A percentile compares a stretch with the other conserved stretches of the same genome.
Conservation (phyloP, 75 land plant species). For the Azolla pinnata region DNA sequence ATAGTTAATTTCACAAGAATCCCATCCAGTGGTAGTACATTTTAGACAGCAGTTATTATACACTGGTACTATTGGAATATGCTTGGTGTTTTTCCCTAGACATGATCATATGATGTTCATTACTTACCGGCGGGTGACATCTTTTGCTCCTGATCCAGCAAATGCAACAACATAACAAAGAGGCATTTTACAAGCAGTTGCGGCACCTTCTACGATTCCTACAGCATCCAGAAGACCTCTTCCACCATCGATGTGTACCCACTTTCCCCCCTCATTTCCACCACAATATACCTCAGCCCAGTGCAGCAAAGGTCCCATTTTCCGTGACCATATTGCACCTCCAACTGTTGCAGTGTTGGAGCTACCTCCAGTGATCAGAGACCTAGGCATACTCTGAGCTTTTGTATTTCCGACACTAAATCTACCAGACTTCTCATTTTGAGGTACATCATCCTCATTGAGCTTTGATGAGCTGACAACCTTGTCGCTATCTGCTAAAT, state of each 20-base stretch:
- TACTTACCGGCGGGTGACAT: conserved; percentile 84
- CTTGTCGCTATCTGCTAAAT: too few relatives aligned
- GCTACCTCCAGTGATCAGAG: background rate
- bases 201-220: conserved; percentile 62
- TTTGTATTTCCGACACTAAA: background rate
- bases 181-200: conserved; percentile 51
- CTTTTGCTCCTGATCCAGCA: conserved; percentile 90
- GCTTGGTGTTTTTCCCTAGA: too few relatives aligned
- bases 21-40: too few relatives aligned
- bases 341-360: conserved; percentile 1
- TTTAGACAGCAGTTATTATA: too few relatives aligned
- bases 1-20: too few relatives aligned
- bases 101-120: background rate
- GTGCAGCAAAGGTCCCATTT: conserved; percentile 57
- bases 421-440: conserved; percentile 13
- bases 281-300: conserved; percentile 97
- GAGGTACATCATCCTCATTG: too few relatives aligned
- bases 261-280: conserved; percentile 60
- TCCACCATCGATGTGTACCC: conserved; percentile 93
- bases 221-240: conserved; percentile 72
- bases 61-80: too few relatives aligned
- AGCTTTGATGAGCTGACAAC: too few relatives aligned
- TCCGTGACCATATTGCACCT: conserved; percentile 62
- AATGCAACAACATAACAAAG: conserved; percentile 94
- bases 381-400: background rate